Conservation (phyloP, 2,329 filamentous ascomycete genomes). For the Aspergillus tanneri region DNA sequence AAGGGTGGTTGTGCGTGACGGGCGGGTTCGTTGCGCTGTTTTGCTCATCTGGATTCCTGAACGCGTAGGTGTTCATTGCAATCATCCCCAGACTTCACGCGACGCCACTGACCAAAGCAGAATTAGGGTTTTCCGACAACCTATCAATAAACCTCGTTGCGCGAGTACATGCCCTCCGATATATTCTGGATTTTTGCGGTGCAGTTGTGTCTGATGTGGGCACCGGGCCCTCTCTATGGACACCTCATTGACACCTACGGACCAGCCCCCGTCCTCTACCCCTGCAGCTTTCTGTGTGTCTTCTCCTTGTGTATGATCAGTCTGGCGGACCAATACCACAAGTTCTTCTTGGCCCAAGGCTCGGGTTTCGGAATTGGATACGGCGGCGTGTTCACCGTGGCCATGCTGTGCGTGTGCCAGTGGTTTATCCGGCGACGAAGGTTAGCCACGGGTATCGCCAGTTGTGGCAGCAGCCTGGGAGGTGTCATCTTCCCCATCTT, state of each 20-base stretch:
- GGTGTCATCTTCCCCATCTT: constrained; percentile 28
- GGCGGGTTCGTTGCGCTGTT: too few relatives aligned
- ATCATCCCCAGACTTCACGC: too few relatives aligned
- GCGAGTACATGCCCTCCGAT: constrained; percentile 40
- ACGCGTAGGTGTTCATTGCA: too few relatives aligned
- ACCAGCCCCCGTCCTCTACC: constrained; percentile 8
- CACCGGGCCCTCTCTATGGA: constrained; percentile 22
- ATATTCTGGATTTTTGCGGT: constrained; percentile 48
- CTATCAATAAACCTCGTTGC: too few relatives aligned
- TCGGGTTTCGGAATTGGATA: constrained; percentile 17
- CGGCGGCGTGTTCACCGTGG: constrained; percentile 16
- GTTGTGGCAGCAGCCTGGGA: constrained; percentile 16
- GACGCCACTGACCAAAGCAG: too few relatives aligned
- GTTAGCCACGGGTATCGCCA: constrained; percentile 14
- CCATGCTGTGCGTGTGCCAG: constrained; percentile 19
- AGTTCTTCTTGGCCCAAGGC: constrained; percentile 20
- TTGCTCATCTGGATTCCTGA: too few relatives aligned
- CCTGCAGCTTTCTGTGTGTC: constrained; percentile 10
- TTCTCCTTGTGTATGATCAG: constrained; percentile 17
- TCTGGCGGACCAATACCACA: constrained; percentile 15
- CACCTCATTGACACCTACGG: constrained; percentile 14
- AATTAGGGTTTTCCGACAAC: too few relatives aligned
- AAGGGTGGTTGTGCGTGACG: too few relatives aligned
- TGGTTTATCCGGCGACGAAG: constrained; percentile 20
- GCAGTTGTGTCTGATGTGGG: constrained; percentile 44